Evolutionary conservation across 768 basidiomycete genomes (phyloP), one percentile per base, ranked within the genome.

Genomic region (Solioccasus polychromus): DNA sequence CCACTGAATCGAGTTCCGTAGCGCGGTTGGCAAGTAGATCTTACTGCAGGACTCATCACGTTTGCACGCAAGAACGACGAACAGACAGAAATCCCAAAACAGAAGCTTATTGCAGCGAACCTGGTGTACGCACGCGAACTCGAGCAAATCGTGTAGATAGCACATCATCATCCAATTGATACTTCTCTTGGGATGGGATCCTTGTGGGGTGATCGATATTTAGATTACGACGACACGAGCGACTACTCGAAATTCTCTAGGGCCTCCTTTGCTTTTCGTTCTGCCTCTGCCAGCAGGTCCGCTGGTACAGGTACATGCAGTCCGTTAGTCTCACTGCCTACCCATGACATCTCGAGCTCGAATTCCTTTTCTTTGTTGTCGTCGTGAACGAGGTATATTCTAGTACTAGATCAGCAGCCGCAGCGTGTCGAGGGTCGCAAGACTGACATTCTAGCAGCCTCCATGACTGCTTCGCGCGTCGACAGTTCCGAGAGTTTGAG

Each of bases 351-450:
- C 69, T 99, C 96, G 22, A 99, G 79, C 63, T 98, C 96, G 53
- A 99, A 98, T 39, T 94, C 90, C 63, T 97, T 98, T 71, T 97
- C 94, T 68, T 97, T 96, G 50, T 89, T 84, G 63, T 98, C 96
- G 52, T 98, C 95, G 61, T 99, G 96, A 14, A 96, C 93, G 31
- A 92, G 80, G 68, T 99, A 92, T 63, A 98, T 95, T 63, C 95
- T 99, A 63, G 23, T 35, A 39, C 32, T 26, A 35, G 12, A 36
- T 44, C 60, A 50, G 48, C 24, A 28, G 4, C 35, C 40, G 26
- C 10, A 46, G 35, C 32, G 25, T 23, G 30, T 18, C 14, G 30
- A 45, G 7, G 28, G 44, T 29, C 23, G 19, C 20, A 36, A 14
- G 18, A 73, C 89, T 54, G 63, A 97, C 95, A 99, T 98, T 68